Base-by-base conservation (phyloP, 1,284 basidiomycete genomes). In the Heterobasidion annosum region DNA sequence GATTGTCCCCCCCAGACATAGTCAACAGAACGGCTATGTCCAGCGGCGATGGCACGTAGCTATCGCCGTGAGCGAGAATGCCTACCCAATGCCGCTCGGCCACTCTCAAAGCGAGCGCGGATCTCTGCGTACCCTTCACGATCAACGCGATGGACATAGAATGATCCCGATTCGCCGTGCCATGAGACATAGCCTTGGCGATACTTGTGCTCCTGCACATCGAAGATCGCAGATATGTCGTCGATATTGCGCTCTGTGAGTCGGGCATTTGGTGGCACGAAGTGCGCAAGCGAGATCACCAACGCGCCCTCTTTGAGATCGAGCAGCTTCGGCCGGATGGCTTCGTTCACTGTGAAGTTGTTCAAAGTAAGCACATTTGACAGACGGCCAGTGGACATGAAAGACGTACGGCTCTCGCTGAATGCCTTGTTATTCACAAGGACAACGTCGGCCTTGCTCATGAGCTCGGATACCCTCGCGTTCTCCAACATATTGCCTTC, bases 341-440 rank as follows among this genome's bases (percentile, higher is more conserved):
- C 79, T 65, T 86, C 85, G 65, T 90, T 90, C 58, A 90, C 87
- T 89, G 54, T n/a, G 37, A 34, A 50, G 1, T 25, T 25, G 25
- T 25, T 25, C 5, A 5, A 25, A 25, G 3, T 25, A 25, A 37
- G 19, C 46, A 33, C 33, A 19, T 35, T 35, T 51, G 34, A 53
- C 19, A 48, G 19, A 49, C 42, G 46, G 9, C 35, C 18, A 50
- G 12, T 51, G 2, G 2, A 6, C 16, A 54, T n/a, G 10, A 13
- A 2, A 8, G 7, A 67, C 87, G 72, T 61, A 88, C 87, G 64
- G 45, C 76, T 75, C 62, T 85, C 79, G 53, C 77, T 73, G 64
- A 89, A 90, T 1, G 88, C 85, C 68, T 88, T 90, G 65, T 89
- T 90, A 64, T 90, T 88, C 49, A 89, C 83, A 54, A 90, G 66